phyloP scores from a whole-genome alignment of 345 rosid species.

The Acer campestre region DNA sequence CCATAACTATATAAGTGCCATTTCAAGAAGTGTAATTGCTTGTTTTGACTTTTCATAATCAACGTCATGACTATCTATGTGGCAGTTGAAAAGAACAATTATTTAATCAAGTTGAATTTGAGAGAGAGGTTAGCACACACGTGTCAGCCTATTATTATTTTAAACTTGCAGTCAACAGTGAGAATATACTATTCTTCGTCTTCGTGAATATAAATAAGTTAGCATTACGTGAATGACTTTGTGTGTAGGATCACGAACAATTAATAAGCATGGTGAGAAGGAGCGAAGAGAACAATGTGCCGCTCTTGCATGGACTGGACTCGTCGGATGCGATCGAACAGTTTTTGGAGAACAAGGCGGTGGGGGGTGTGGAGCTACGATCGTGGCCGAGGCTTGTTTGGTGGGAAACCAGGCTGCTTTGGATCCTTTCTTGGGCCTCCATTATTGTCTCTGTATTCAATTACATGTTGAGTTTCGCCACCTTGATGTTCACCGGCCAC shows the following conservation, averaged over 20 bases:
- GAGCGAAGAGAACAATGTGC: constrained; percentile 25
- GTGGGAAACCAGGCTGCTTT: constrained; percentile 81
- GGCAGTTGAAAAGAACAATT: too few relatives aligned
- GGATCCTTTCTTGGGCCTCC: constrained; percentile 74
- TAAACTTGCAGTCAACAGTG: too few relatives aligned
- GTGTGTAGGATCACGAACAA: not conserved
- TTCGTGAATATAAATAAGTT: too few relatives aligned
- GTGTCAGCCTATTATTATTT: too few relatives aligned
- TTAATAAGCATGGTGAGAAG: constrained; percentile 27
- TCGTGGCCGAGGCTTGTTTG: constrained; percentile 73
- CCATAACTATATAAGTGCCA: too few relatives aligned
- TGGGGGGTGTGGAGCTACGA: constrained; percentile 34
- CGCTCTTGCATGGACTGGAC: constrained; percentile 51
- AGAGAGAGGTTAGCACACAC: too few relatives aligned
- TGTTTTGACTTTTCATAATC: too few relatives aligned
- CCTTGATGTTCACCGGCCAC: constrained; percentile 75
- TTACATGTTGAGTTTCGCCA: constrained; percentile 82
- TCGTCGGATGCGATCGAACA: constrained; percentile 68
- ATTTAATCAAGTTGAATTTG: too few relatives aligned
- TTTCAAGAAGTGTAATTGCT: too few relatives aligned
- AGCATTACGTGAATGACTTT: too few relatives aligned
- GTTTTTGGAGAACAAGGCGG: constrained; percentile 40
- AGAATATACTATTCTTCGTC: too few relatives aligned
- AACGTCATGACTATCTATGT: too few relatives aligned
- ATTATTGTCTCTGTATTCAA: constrained; percentile 63